Percentiles rank a stretch among this genome's conserved stretches.
phyloP scores from a whole-genome alignment of 2,329 filamentous ascomycete species.

The Metarhizium humberi region DNA sequence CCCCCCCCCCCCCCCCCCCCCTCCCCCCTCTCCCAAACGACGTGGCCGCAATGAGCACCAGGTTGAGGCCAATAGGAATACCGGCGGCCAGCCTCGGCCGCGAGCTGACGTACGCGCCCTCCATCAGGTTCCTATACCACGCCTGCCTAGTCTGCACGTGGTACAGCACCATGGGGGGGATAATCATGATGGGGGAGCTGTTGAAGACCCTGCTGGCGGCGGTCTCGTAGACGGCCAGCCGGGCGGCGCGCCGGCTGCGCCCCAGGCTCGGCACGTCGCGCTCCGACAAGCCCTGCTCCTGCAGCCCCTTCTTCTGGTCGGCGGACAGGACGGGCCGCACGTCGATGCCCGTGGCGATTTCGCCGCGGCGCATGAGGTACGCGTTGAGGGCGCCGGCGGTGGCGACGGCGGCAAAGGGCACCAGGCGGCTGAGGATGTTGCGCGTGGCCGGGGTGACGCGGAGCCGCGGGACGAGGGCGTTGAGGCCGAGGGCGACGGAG shows the following conservation, averaged over 20 bases:
- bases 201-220: slow-evolving; percentile 87
- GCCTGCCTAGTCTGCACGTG: slow-evolving; percentile 54
- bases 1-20: too few species aligned
- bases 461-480: slow-evolving; percentile 78
- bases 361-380: slow-evolving; percentile 94
- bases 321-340: slow-evolving; percentile 75
- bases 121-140: slow-evolving; percentile 31
- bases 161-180: slow-evolving; percentile 81
- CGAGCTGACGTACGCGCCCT: slow-evolving; percentile 69
- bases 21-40: too few species aligned
- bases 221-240: slow-evolving; percentile 84
- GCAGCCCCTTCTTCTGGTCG: slow-evolving; percentile 51
- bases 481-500: slow-evolving; percentile 85
- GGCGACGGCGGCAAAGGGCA: slow-evolving; percentile 92
- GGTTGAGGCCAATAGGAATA: slow-evolving; percentile 67
- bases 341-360: slow-evolving; percentile 88
- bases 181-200: slow-evolving; percentile 92
- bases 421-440: slow-evolving; percentile 71
- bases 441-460: slow-evolving; percentile 69
- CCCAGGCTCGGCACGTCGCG: slow-evolving; percentile 64
- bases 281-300: slow-evolving; percentile 50
- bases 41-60: slow-evolving; percentile 78
- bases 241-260: slow-evolving; percentile 80
- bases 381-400: slow-evolving; percentile 88
- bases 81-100: slow-evolving; percentile 54